Evolutionary conservation across 805 yeast genomes (phyloP), one percentile per base, ranked within the genome.

Genomic region (Zygosaccharomyces bisporus): DNA sequence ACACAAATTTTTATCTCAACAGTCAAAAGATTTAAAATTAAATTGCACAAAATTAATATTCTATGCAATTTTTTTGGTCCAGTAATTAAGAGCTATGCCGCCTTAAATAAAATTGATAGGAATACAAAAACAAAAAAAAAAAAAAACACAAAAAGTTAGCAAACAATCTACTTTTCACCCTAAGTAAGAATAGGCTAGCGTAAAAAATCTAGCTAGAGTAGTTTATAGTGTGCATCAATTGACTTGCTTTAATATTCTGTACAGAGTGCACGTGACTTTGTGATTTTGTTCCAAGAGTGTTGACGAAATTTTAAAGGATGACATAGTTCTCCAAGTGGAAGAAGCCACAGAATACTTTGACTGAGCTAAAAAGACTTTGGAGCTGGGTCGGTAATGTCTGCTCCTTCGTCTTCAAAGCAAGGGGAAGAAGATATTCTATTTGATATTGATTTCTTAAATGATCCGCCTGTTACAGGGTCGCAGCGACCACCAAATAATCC

Each of bases 371-470:
- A 19, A 19, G 10, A 24, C 17, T 24, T 16, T 17, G 17, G 16
- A 37, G 21, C 20, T 25, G 32, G 30, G 30, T 16, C 14, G 16
- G 30, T 37, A 21, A 47, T 47, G 51, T 36, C 43, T 21, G 34
- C 32, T 13, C 38, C 42, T 23, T 24, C 20, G 37, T 23, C 45
- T 14, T 31, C 32, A 29, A 24, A 32, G 17, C 29, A 41, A 13
- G 46, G 39, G 20, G 46, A 30, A 31, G 54, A 61, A 5, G 64
- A 66, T 45, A 65, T 72, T 25, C 54, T 70, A 18, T 70, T 69
- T 42, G 74, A 70, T 49, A 60, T 70, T 16, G 73, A 69, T 46
- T 56, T 70, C 38, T 50, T 68, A n/a, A 60, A 57, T 34, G 55
- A 57, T 44, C 39, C 47, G 17, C 37, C 50, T n/a, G 24, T 34